Evolutionary conservation across 2,329 filamentous ascomycete species (phyloP), one percentile per base, ranked within the genome.

Genomic region (Lojkania enalia): DNA sequence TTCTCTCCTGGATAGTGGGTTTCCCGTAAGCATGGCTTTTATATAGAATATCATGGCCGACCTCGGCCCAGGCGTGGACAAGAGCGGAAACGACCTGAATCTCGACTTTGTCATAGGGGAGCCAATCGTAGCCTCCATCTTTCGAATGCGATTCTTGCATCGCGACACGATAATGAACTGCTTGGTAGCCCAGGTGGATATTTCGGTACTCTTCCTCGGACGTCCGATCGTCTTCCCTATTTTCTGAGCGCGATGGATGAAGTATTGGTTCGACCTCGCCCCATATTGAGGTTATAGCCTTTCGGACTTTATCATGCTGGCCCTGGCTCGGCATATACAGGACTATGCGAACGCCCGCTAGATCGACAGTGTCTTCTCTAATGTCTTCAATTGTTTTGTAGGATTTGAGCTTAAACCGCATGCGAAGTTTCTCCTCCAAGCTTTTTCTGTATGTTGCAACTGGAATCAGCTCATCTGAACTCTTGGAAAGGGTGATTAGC

Each of bases 11-110:
- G 11, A 41, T 9, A 13, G 47, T 36, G 2, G 49, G 46, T 7
- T 5, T 30, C 1, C 51, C 54, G 15, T 48, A 47, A 3, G 35
- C 45, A 15, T 42, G 21, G 11, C 37, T 44, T n/a, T 67, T 66
- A 43, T 66, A 66, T 14, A 58, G 35, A 14, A 61, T 42, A 19
- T 65, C 60, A 20, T 68, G 65, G 5, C 59, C 54, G 3, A 57
- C 49, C 31, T 66, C 55, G 1, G 64, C 58, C 58, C 62, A 64
- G 2, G 51, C 55, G 33, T 63, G 57, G 16, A 50, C 51, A 1
- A 66, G 38, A 1, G 57, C 49, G 1, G 60, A 60, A 5, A 55
- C 49, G n/a, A 67, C 57, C 37, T 68, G 63, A 21, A 68, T 61
- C 40, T 68, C 64, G 3, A 55, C 47, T n/a, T 29, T 11, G 15